These are phyloP conservation scores for Candida ponderosae DNA, from an alignment of 805 yeast genomes.

Conservation along the genomic window DNA sequence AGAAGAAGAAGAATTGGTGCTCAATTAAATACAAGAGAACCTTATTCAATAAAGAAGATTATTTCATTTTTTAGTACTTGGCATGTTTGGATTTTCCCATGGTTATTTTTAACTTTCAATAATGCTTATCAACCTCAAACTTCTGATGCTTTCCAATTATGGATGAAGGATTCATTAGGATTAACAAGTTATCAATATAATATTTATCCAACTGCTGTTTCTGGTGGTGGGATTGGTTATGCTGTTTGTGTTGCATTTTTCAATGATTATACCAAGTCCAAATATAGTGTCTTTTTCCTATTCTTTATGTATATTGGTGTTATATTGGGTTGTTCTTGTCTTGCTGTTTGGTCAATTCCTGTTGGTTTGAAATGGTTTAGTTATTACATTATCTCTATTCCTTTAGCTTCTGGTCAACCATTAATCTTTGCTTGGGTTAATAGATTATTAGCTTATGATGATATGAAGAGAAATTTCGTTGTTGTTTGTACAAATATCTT, in stretches of 20 bases:
- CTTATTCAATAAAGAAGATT: slow-evolving; percentile 32
- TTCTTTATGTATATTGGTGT: slow-evolving; percentile 29
- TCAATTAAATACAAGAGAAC: slow-evolving; percentile 31
- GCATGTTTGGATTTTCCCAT: slow-evolving; percentile 40
- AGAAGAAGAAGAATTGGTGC: slow-evolving; percentile 35
- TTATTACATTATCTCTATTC: slow-evolving; percentile 39
- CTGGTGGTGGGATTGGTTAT: slow-evolving; percentile 30
- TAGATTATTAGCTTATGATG: slow-evolving; percentile 29
- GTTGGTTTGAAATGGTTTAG: slow-evolving; percentile 41
- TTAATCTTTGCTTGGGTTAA: slow-evolving; percentile 51
- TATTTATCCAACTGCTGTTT: slow-evolving; percentile 31
- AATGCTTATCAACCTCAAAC: slow-evolving; percentile 20
- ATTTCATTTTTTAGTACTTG: slow-evolving; percentile 37
- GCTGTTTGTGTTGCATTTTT: slow-evolving; percentile 28
- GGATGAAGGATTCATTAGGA: slow-evolving; percentile 33
- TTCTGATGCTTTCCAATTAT: slow-evolving; percentile 36
- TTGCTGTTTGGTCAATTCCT: slow-evolving; percentile 42
- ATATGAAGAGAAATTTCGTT: too few species aligned
- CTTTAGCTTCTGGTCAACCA: slow-evolving; percentile 47
- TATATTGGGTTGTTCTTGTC: slow-evolving; percentile 32
- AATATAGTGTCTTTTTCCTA: slow-evolving; percentile 28
- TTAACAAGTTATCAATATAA: slow-evolving; percentile 29
- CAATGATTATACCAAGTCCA: slow-evolving; percentile 29
- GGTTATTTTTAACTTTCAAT: slow-evolving; percentile 10
- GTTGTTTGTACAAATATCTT: slow-evolving; percentile 33